These are phyloP conservation scores for Kockiozyma suomiensis DNA, from an alignment of 805 yeast species.

Conservation along the genomic window DNA sequence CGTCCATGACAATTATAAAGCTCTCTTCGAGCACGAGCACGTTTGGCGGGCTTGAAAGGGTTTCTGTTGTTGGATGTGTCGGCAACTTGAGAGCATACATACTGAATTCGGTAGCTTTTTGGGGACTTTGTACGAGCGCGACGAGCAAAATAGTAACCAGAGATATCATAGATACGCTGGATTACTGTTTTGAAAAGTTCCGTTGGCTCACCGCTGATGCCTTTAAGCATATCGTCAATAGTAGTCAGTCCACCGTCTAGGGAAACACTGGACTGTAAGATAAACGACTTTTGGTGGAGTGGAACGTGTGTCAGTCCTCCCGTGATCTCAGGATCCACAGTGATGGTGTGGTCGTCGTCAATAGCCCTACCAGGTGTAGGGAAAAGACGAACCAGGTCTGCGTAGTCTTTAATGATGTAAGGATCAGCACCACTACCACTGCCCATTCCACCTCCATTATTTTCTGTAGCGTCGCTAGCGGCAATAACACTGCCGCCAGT, in stretches of 20 bases:
- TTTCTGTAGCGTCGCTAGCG: not conserved
- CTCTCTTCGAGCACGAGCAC: slow-evolving; percentile 27
- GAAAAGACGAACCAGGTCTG: slow-evolving; percentile 16
- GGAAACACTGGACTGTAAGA: slow-evolving; percentile 21
- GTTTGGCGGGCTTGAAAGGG: slow-evolving; percentile 15
- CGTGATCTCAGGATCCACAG: slow-evolving; percentile 4
- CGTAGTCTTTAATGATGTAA: slow-evolving; percentile 11
- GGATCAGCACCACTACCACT: slow-evolving; percentile 1
- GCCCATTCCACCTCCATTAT: not conserved
- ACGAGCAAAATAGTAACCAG: slow-evolving; percentile 30
- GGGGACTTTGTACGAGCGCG: slow-evolving; percentile 26
- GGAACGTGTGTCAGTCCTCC: slow-evolving; percentile 6
- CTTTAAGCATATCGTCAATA: slow-evolving; percentile 64
- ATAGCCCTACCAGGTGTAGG: slow-evolving; percentile 15
- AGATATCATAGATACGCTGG: slow-evolving; percentile 21
- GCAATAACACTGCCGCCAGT: not conserved
- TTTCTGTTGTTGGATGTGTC: slow-evolving; percentile 29
- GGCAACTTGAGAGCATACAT: slow-evolving; percentile 32
- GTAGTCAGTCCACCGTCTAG: slow-evolving; percentile 54
- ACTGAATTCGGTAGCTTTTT: slow-evolving; percentile 27
- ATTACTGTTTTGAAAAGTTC: slow-evolving; percentile 22
- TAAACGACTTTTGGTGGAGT: slow-evolving; percentile 14
- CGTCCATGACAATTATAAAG: slow-evolving; percentile 30
- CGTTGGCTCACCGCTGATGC: slow-evolving; percentile 43
- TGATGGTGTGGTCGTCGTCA: slow-evolving; percentile 8